Conservation (phyloP, 208 protist species). For the Trypanosoma rangeli region DNA sequence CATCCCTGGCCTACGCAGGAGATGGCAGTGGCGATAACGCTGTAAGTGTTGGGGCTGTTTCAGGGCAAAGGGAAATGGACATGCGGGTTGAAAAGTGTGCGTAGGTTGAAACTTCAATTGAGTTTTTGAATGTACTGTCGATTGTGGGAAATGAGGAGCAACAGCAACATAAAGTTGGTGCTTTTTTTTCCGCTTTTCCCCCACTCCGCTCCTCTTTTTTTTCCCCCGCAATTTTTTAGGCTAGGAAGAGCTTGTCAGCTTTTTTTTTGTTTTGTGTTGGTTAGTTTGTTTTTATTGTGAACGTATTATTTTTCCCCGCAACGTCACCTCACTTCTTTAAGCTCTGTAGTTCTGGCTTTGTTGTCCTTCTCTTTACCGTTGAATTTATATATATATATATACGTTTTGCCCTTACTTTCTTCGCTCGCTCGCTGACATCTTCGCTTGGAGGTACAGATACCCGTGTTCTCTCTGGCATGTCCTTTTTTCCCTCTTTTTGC, state of each 20-base stretch:
- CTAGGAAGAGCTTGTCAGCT: background rate
- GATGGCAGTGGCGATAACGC: conserved; percentile 14
- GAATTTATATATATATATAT: conserved; percentile 6
- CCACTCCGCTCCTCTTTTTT: no score
- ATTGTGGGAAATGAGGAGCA: background rate
- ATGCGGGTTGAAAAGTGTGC: background rate
- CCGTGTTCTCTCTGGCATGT: background rate
- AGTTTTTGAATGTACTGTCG: background rate
- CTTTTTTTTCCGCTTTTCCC: no score
- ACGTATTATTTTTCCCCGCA: no score
- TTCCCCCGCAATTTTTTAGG: no score
- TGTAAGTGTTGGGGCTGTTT: background rate
- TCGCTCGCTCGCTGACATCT: background rate
- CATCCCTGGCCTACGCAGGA: conserved; percentile 28
- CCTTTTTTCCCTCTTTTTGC: conserved; percentile 1
- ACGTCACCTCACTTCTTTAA: background rate
- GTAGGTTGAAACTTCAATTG: background rate
- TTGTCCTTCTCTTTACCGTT: background rate
- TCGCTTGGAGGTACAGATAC: background rate
- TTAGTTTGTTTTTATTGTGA: no score
- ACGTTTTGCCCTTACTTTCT: background rate
- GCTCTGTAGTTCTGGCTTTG: background rate
- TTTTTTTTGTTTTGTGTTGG: background rate
- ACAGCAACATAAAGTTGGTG: no score
- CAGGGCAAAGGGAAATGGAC: background rate